Evolutionary conservation across 2,329 filamentous ascomycete species (phyloP).

Genomic region (Ophiocordyceps camponoti-saundersi): DNA sequence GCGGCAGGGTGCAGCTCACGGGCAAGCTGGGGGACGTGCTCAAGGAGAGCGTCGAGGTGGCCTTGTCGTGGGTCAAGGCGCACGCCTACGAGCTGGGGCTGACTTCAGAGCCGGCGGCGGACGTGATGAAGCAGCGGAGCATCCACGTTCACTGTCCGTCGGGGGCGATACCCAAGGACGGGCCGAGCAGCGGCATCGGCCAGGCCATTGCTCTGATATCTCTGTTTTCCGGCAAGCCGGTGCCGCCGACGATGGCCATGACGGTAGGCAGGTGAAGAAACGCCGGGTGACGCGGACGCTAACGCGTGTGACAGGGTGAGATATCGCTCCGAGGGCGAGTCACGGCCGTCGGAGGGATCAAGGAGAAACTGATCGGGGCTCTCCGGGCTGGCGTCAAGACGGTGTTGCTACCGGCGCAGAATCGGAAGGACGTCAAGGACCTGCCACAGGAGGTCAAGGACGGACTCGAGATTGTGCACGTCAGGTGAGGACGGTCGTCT

Average conservation of each 20-base stretch:
- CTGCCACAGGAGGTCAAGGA: conserved; percentile 77
- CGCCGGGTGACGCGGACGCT: not conserved
- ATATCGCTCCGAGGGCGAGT: conserved; percentile 75
- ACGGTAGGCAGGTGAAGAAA: conserved; percentile 36
- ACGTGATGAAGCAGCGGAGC: conserved; percentile 90
- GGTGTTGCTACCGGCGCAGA: conserved; percentile 72
- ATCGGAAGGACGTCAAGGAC: conserved; percentile 84
- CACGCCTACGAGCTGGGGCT: conserved; percentile 85
- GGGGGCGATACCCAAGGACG: conserved; percentile 90
- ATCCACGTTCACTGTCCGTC: conserved; percentile 94
- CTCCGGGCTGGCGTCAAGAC: conserved; percentile 87
- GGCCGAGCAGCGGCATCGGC: conserved; percentile 71
- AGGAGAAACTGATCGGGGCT: conserved; percentile 95
- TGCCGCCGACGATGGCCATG: conserved; percentile 90
- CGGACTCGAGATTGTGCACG: conserved; percentile 75
- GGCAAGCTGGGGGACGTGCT: conserved; percentile 93
- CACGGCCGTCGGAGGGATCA: conserved; percentile 90
- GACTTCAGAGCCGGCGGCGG: conserved; percentile 61
- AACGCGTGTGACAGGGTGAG: conserved; percentile 32
- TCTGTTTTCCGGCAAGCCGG: conserved; percentile 68
- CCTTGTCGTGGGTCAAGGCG: conserved; percentile 90
- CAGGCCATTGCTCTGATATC: conserved; percentile 89
- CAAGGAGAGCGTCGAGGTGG: conserved; percentile 93
- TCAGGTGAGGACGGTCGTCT: conserved; percentile 42
- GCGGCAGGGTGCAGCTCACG: conserved; percentile 81